Conservation (phyloP, 768 basidiomycete genomes). For the Candolleomyces eurysporus region DNA sequence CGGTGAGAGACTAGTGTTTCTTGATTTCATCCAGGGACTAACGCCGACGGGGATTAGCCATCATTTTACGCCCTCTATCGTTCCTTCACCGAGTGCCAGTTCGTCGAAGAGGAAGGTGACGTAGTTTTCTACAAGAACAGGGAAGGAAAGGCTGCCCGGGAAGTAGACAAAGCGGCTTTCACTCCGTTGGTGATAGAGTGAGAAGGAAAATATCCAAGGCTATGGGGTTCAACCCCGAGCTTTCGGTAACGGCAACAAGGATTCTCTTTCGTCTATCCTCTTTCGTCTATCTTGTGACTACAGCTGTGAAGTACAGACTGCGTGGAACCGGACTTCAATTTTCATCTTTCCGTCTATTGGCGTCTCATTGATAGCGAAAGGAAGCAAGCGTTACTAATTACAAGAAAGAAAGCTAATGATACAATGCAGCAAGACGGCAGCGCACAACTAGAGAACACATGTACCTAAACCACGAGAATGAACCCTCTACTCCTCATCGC, state of each 20-base stretch:
- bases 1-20: constrained; percentile 25
- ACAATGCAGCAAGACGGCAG: neutral
- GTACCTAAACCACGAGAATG: neutral
- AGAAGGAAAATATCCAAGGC: too few species aligned
- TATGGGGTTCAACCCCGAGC: too few species aligned
- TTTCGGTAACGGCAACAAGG: too few species aligned
- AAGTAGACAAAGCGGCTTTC: constrained; percentile 10
- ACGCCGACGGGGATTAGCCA: constrained; percentile 23
- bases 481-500: constrained; percentile 42
- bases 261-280: too few species aligned
- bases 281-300: too few species aligned
- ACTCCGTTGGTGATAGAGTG: neutral
- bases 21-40: neutral
- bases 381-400: neutral
- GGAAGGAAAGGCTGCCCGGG: constrained; percentile 39
- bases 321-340: too few species aligned
- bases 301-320: too few species aligned
- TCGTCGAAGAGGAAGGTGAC: constrained; percentile 54
- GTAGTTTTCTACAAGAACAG: constrained; percentile 56
- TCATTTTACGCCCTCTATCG: constrained; percentile 51
- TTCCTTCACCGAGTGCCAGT: constrained; percentile 52
- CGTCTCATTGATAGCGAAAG: neutral
- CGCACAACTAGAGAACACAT: neutral
- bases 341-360: neutral
- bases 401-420: neutral